phyloP scores from a whole-genome alignment of 23 red algal species.

The Gracilaria caudata region DNA sequence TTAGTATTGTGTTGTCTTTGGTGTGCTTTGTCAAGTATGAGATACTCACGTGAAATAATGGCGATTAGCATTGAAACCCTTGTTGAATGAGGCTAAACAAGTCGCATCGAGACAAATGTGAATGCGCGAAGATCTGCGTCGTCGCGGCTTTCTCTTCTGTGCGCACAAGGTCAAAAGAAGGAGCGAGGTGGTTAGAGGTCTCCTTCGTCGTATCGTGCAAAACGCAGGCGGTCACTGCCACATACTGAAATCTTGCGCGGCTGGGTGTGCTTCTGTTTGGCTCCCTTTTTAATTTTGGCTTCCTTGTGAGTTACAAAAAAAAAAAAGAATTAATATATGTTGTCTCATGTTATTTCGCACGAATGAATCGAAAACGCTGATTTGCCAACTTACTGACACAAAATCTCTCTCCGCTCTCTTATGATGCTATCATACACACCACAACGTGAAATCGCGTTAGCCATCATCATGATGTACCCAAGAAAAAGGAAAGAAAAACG shows the following conservation, averaged over 20 bases:
- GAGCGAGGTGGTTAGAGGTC: background rate
- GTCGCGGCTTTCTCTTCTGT: background rate
- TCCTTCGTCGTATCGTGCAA: background rate
- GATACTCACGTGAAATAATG: slow-evolving; percentile 16
- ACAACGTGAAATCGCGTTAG: background rate
- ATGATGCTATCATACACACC: background rate
- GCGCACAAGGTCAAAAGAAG: background rate
- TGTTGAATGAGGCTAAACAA: slow-evolving; percentile 22
- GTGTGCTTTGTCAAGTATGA: background rate
- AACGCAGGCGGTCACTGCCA: no score
- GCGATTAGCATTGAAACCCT: slow-evolving; percentile 24
- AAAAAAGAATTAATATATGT: background rate
- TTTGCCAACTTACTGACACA: background rate
- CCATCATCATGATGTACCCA: background rate
- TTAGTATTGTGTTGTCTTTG: background rate
- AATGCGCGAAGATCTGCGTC: slow-evolving; percentile 1
- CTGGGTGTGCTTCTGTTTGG: background rate
- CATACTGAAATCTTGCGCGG: background rate
- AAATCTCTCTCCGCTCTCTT: slow-evolving; percentile 10
- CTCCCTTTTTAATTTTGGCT: slow-evolving; percentile 6
- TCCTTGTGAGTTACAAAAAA: background rate
- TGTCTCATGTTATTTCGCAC: background rate
- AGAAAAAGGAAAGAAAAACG: background rate
- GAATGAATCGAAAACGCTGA: background rate
- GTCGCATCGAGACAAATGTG: slow-evolving; percentile 12